A percentile compares a stretch with the other conserved stretches of the same genome.
Evolutionary conservation across 1,284 basidiomycete genomes (phyloP).

Genomic region (Bjerkandera adusta): DNA sequence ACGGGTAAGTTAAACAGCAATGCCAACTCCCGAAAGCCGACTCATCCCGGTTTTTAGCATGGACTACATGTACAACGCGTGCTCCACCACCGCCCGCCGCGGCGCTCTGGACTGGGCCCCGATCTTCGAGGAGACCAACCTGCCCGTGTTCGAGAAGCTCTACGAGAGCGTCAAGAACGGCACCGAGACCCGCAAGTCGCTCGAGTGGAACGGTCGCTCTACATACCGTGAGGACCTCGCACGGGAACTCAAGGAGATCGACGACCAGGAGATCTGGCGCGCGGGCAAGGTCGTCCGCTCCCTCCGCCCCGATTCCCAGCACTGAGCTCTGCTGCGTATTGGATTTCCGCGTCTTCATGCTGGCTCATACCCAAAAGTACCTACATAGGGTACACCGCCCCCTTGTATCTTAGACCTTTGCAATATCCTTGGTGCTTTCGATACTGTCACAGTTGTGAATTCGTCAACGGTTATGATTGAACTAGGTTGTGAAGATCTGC

Average conservation of each 20-base stretch:
- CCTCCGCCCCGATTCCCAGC: conserved; percentile 75
- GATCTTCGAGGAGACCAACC: conserved; percentile 91
- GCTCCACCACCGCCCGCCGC: conserved; percentile 98
- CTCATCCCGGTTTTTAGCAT: conserved; percentile 58
- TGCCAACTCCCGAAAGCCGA: too few relatives aligned
- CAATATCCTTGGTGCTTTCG: too few relatives aligned
- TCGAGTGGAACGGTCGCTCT: conserved; percentile 92
- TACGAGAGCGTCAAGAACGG: conserved; percentile 96
- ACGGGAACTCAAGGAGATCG: conserved; percentile 93
- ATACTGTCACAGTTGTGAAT: too few relatives aligned
- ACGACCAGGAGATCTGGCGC: conserved; percentile 97
- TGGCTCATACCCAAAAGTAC: too few relatives aligned
- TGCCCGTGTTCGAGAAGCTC: conserved; percentile 91
- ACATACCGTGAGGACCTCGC: conserved; percentile 96
- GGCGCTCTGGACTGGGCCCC: conserved; percentile 99
- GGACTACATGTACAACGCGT: conserved; percentile 99
- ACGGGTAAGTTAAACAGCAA: conserved; percentile 68
- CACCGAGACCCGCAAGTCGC: conserved; percentile 94
- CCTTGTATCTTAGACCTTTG: too few relatives aligned
- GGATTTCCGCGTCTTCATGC: too few relatives aligned
- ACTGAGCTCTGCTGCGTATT: conserved; percentile 1
- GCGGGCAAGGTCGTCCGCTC: conserved; percentile 73
- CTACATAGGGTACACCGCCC: too few relatives aligned
- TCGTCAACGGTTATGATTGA: too few relatives aligned
- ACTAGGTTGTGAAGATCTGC: too few relatives aligned